phyloP scores from a whole-genome alignment of 179 eudicot species.

The Carnegiea gigantea region DNA sequence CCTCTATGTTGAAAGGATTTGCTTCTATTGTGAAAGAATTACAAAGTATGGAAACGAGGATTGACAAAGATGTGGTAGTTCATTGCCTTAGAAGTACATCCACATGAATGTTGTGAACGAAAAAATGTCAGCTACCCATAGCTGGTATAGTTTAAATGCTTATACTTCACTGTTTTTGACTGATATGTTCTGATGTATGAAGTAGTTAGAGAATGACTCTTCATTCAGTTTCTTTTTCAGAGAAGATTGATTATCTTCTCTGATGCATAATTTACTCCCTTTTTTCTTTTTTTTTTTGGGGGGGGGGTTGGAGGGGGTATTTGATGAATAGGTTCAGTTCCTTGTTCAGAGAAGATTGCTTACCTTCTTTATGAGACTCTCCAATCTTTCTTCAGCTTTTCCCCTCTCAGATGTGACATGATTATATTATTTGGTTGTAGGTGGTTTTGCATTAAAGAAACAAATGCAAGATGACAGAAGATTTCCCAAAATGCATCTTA shows the following conservation, averaged over 20 bases:
- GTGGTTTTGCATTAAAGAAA: constrained; percentile 66
- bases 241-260: too few species aligned
- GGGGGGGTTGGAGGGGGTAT: neutral
- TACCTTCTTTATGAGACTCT: too few species aligned
- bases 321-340: neutral
- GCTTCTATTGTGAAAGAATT: neutral
- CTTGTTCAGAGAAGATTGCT: neutral
- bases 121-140: neutral
- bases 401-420: neutral
- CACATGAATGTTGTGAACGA: neutral
- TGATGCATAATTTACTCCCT: too few species aligned
- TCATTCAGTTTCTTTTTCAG: neutral
- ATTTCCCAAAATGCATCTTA: constrained; percentile 93
- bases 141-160: neutral
- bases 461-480: constrained; percentile 91
- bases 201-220: neutral
- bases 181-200: neutral
- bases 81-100: neutral
- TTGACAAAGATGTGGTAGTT: neutral
- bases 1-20: neutral
- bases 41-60: neutral
- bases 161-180: neutral
- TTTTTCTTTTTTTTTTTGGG: neutral
- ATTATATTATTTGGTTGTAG: constrained; percentile 24
- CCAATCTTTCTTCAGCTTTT: neutral